Base-by-base conservation (phyloP, 2,329 filamentous ascomycete genomes). In the Alternaria conjuncta region DNA sequence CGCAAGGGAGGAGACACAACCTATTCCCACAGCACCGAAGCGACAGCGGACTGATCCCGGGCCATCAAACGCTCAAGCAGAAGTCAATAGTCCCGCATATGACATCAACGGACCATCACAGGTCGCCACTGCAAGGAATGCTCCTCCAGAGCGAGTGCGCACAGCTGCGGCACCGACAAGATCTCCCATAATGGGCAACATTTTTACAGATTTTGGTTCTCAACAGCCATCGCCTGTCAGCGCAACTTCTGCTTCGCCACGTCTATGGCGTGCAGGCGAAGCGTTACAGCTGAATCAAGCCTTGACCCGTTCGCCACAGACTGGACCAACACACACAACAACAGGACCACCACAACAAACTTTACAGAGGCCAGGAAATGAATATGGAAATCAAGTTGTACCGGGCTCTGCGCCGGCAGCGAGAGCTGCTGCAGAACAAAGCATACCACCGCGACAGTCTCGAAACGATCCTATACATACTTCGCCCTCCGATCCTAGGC, bases 21-120 rank as follows among this genome's bases (percentile, higher is more conserved):
- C 61, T 23, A 32, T 32, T 12, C 13, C 54, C 18, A 25, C 59
- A 20, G 18, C 59, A 20, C 53, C 44, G 13, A 75, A 76, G 53
- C 60, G 73, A 60, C 63, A 57, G 47, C 69, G 72, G 45, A 67
- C 58, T 23, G 64, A 61, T 26, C 49, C 51, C 7, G 54, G 18
- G 15, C 41, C 53, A 30, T 15, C 20, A 10, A 36, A n/a, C n/a
- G 13, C 20, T 53, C 49, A 23, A 41, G 9, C 13, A 8, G 21
- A 15, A 51, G n/a, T 30, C 5, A 5, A 10, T 6, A 15, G 11
- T 32, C 18, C 47, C 12, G 18, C 23, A 32, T 20, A 21, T 8
- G 46, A 15, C n/a, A 5, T 50, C 25, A 11, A 13, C 15, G 15
- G 6, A 23, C 28, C 53, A 46, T 26, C 53, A 41, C 15, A 32